phyloP scores from a whole-genome alignment of 495 filamentous ascomycete genomes.

The Daldinia childiae region DNA sequence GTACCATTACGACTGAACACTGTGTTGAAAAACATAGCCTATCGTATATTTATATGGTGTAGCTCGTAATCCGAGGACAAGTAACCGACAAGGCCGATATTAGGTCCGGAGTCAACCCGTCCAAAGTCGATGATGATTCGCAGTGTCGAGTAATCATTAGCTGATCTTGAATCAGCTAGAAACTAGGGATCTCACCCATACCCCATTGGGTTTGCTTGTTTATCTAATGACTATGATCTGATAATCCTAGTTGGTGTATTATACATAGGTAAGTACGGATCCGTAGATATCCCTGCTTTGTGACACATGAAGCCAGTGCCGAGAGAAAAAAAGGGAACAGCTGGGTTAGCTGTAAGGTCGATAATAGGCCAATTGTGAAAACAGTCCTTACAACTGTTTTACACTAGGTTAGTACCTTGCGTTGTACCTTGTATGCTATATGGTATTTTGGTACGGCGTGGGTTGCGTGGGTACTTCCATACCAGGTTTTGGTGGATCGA shows the following conservation, averaged over 20 bases:
- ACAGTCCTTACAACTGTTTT: background rate
- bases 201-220: conserved; percentile 24
- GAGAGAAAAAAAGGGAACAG: conserved; percentile 3
- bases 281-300: conserved; percentile 25
- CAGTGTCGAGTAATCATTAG: conserved; percentile 31
- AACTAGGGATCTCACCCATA: conserved; percentile 22
- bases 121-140: conserved; percentile 23
- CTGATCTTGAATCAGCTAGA: conserved; percentile 42
- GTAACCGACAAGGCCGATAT: conserved; percentile 34
- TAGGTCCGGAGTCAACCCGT: conserved; percentile 20
- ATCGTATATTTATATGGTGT: background rate
- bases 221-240: conserved; percentile 41
- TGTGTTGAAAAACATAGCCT: background rate
- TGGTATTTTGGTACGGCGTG: background rate
- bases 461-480: no score
- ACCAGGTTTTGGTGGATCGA: no score
- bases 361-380: background rate
- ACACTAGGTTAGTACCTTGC: background rate
- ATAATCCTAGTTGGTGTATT: conserved; percentile 36
- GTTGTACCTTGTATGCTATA: background rate
- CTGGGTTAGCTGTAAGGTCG: conserved; percentile 4
- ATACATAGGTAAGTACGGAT: no score
- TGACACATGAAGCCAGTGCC: conserved; percentile 31
- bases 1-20: background rate
- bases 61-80: conserved; percentile 31